A percentile compares a stretch with the other conserved stretches of the same genome.
phyloP scores from a whole-genome alignment of 2,329 filamentous ascomycete genomes.

The Samsoniella hepiali region DNA sequence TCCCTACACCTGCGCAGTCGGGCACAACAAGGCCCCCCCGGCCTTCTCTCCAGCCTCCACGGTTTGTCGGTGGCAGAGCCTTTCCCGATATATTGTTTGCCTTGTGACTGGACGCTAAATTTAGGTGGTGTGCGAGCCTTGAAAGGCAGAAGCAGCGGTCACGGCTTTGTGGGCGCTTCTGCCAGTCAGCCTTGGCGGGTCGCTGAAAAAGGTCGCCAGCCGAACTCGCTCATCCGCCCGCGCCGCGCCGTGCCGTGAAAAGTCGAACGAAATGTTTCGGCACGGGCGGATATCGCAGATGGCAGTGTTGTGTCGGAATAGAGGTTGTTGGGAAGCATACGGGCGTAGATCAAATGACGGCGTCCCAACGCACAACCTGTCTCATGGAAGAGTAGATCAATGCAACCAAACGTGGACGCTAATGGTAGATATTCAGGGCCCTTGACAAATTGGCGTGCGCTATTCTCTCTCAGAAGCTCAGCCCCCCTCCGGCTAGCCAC shows the following conservation, averaged over 20 bases:
- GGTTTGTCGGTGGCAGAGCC: too few species aligned
- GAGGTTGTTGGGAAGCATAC: too few species aligned
- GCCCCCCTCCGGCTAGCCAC: neutral
- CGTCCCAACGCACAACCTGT: neutral
- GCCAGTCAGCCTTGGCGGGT: conserved; percentile 17
- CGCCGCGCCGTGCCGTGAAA: neutral
- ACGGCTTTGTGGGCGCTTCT: conserved; percentile 3
- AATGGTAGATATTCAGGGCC: neutral
- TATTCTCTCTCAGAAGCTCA: conserved; percentile 7
- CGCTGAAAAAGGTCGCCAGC: conserved; percentile 5
- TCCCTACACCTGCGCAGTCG: neutral
- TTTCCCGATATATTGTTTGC: neutral
- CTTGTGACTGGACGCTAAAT: neutral
- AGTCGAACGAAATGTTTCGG: too few species aligned
- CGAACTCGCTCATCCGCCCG: neutral
- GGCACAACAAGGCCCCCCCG: neutral
- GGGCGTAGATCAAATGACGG: too few species aligned
- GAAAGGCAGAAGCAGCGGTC: neutral
- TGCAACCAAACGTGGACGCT: neutral
- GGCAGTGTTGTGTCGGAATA: too few species aligned
- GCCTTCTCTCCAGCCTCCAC: neutral
- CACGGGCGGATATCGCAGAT: too few species aligned
- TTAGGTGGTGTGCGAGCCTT: neutral
- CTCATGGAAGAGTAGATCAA: neutral
- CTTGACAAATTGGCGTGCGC: conserved; percentile 1